phyloP scores from a whole-genome alignment of 177 flowering plant genomes.

The Vitis hybrid region DNA sequence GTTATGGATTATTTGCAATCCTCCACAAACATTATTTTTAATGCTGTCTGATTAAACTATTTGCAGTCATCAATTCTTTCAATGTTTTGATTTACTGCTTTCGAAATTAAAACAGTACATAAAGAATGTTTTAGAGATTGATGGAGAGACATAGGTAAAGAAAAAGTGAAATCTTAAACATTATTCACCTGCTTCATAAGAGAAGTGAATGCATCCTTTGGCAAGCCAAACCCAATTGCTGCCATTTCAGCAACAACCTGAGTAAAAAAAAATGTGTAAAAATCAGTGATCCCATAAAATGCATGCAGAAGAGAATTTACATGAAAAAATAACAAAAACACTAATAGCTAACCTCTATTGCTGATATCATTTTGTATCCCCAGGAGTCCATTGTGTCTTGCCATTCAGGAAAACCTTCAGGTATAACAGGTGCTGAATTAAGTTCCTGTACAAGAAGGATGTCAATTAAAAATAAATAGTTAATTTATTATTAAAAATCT shows the following conservation, averaged over 20 bases:
- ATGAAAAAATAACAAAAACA: background rate
- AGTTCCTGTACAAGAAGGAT: conserved; percentile 57
- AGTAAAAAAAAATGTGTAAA: conserved; percentile 10
- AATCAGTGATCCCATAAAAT: background rate
- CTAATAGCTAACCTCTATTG: conserved; percentile 61
- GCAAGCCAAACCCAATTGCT: conserved; percentile 91
- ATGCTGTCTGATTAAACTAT: no score
- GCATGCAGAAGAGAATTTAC: background rate
- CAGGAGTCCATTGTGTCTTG: conserved; percentile 93
- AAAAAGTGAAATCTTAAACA: background rate
- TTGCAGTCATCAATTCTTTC: no score
- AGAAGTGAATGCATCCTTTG: conserved; percentile 88
- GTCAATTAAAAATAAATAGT: background rate
- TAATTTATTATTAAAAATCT: background rate
- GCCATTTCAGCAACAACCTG: conserved; percentile 99
- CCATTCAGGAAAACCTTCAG: conserved; percentile 98
- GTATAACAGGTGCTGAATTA: conserved; percentile 92
- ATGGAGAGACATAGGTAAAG: background rate
- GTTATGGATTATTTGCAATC: no score
- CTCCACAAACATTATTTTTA: no score
- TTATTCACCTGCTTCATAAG: conserved; percentile 80
- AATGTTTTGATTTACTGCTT: no score
- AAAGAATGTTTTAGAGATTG: background rate
- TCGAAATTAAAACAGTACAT: no score
- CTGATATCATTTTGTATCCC: conserved; percentile 91